These are phyloP conservation scores for Alternaria atra DNA, from an alignment of 2,329 filamentous ascomycete species.

Conservation along the genomic window DNA sequence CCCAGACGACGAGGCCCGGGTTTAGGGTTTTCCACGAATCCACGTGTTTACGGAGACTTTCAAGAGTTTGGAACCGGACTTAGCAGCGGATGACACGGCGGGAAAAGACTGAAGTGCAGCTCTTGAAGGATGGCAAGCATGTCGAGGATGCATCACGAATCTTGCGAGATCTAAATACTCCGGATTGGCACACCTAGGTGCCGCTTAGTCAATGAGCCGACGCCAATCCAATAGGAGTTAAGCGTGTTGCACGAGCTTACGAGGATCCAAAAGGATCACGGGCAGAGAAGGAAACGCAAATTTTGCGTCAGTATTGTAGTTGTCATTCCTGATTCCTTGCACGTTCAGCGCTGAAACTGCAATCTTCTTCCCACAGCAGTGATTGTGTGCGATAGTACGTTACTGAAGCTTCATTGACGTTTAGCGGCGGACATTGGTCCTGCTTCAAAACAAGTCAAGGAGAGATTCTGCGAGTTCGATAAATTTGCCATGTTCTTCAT, in stretches of 20 bases:
- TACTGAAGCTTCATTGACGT: too few relatives aligned
- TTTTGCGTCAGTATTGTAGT: neutral
- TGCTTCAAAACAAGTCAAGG: too few relatives aligned
- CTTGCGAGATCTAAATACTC: neutral
- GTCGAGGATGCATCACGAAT: neutral
- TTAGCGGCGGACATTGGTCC: too few relatives aligned
- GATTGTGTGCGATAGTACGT: too few relatives aligned
- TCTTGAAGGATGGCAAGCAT: neutral
- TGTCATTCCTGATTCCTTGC: neutral
- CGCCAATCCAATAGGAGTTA: neutral
- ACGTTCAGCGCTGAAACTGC: neutral
- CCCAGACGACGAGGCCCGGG: constrained; percentile 1
- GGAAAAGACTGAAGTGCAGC: neutral
- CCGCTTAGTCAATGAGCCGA: neutral
- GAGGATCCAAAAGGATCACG: neutral
- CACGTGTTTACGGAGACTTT: constrained; percentile 2
- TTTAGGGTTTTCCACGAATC: constrained; percentile 14
- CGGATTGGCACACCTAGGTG: neutral
- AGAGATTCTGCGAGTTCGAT: too few relatives aligned
- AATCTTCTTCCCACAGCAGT: too few relatives aligned
- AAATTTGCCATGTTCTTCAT: too few relatives aligned
- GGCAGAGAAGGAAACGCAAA: neutral
- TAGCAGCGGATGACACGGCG: neutral
- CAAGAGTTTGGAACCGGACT: constrained; percentile 7
- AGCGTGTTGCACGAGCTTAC: neutral